A percentile compares a stretch with the other conserved stretches of the same genome.
These are phyloP conservation scores for Leccinum uliginosum DNA, from an alignment of 768 basidiomycete species.

Conservation along the genomic window DNA sequence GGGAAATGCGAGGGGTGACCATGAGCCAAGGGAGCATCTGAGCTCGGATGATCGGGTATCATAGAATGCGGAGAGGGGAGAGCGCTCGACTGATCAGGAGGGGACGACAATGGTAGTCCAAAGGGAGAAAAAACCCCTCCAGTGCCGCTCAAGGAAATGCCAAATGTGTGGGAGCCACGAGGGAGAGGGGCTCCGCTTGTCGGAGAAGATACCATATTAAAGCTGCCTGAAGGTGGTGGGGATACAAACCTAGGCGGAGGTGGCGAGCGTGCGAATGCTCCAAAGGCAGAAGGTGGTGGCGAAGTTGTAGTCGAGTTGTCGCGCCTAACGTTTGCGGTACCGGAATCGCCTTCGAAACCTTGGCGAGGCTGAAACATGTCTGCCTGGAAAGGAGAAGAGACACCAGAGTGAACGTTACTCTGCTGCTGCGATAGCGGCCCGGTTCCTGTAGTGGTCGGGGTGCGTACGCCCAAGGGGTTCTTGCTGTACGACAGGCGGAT, in stretches of 20 bases:
- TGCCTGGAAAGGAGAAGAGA: conserved; percentile 26
- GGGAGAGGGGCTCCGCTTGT: conserved; percentile 25
- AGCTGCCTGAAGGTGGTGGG: conserved; percentile 28
- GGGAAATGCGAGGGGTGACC: conserved; percentile 36
- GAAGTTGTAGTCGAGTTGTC: conserved; percentile 24
- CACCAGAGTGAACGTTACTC: conserved; percentile 13
- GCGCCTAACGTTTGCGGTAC: conserved; percentile 17
- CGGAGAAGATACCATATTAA: conserved; percentile 26
- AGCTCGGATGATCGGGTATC: conserved; percentile 34
- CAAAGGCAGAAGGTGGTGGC: conserved; percentile 23
- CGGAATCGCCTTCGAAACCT: conserved; percentile 25
- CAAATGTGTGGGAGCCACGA: conserved; percentile 31
- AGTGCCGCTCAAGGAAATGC: conserved; percentile 26
- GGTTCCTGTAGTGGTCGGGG: conserved; percentile 54
- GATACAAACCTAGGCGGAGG: conserved; percentile 33
- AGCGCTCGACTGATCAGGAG: conserved; percentile 24
- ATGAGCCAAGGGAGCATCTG: conserved; percentile 28
- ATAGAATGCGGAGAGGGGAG: conserved; percentile 30
- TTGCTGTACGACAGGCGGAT: conserved; percentile 97
- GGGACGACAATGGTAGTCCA: conserved; percentile 31
- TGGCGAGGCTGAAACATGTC: conserved; percentile 30
- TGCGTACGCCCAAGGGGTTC: conserved; percentile 92
- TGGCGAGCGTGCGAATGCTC: conserved; percentile 30
- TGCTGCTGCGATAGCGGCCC: conserved; percentile 28
- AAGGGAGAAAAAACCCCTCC: conserved; percentile 30